phyloP scores from a whole-genome alignment of 768 basidiomycete species.

The Daedalea quercina region DNA sequence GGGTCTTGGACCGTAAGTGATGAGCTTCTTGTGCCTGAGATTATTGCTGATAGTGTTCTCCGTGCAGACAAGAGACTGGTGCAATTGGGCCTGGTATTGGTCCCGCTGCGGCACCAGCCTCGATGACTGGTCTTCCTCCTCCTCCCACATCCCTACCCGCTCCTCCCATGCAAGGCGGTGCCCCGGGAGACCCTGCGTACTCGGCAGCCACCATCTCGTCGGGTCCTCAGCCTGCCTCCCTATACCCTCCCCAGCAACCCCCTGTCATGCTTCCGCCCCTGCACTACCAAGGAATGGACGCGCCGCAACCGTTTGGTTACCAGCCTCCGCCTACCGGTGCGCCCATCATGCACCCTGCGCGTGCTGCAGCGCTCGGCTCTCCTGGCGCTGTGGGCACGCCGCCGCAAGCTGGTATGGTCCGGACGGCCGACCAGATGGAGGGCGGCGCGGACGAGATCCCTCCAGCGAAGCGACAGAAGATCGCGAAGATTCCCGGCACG shows the following conservation, averaged over 20 bases:
- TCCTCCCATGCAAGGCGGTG: conserved; percentile 44
- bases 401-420: conserved; percentile 63
- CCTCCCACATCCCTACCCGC: conserved; percentile 70
- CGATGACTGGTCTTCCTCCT: conserved; percentile 57
- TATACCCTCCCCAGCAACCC: conserved; percentile 46
- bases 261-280: conserved; percentile 83
- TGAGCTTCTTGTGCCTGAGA: conserved; percentile 11
- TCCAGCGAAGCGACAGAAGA: conserved; percentile 81
- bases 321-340: conserved; percentile 48
- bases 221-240: conserved; percentile 84
- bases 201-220: conserved; percentile 85
- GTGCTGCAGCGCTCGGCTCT: conserved; percentile 38
- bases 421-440: conserved; percentile 79
- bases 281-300: conserved; percentile 76
- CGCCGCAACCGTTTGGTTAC: conserved; percentile 74
- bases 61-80: conserved; percentile 58
- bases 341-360: conserved; percentile 24
- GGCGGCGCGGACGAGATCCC: conserved; percentile 57
- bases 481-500: conserved; percentile 82
- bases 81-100: conserved; percentile 87
- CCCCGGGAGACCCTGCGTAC: conserved; percentile 48
- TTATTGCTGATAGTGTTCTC: neutral
- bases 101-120: conserved; percentile 64
- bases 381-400: conserved; percentile 33
- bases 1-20: conserved; percentile 77